A percentile compares a stretch with the other conserved stretches of the same genome.
Conservation (phyloP, 2,329 filamentous ascomycete species). For the Dryadomyces sulphureus region DNA sequence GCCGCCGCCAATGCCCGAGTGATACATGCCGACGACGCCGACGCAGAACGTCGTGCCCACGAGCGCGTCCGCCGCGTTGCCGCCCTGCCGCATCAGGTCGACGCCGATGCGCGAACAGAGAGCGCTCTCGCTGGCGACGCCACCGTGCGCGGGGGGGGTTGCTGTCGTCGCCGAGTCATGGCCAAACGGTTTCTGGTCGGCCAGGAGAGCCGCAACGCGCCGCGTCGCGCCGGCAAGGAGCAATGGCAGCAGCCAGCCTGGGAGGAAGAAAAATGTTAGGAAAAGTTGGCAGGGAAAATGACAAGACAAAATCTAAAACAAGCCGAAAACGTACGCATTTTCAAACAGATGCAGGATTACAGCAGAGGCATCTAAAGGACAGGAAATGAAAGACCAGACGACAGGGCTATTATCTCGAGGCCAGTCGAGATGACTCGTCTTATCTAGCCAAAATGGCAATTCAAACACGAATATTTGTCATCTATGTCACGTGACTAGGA, state of each 20-base stretch:
- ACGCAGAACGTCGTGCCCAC: conserved; percentile 63
- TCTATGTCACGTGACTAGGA: too few species aligned
- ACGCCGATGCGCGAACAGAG: conserved; percentile 57
- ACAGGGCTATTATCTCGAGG: too few species aligned
- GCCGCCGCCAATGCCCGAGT: conserved; percentile 74
- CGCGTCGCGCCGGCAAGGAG: conserved; percentile 1
- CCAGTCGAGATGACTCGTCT: too few species aligned
- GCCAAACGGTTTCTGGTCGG: conserved; percentile 5
- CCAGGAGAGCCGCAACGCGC: not conserved
- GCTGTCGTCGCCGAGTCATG: not conserved
- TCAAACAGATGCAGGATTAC: too few species aligned
- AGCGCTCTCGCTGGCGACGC: conserved; percentile 54
- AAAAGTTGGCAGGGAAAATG: not conserved
- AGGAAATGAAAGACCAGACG: too few species aligned
- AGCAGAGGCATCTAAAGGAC: too few species aligned
- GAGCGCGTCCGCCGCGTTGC: conserved; percentile 64
- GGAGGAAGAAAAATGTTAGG: not conserved
- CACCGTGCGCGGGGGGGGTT: conserved; percentile 27
- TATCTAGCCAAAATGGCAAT: too few species aligned
- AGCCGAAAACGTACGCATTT: too few species aligned
- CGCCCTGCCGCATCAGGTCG: conserved; percentile 42
- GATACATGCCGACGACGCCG: conserved; percentile 63
- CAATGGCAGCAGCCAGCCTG: conserved; percentile 3
- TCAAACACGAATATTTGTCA: too few species aligned
- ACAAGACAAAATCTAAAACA: too few species aligned